Evolutionary conservation across 164 flowering plant species (phyloP).

Genomic region (Umbilicus rupestris): DNA sequence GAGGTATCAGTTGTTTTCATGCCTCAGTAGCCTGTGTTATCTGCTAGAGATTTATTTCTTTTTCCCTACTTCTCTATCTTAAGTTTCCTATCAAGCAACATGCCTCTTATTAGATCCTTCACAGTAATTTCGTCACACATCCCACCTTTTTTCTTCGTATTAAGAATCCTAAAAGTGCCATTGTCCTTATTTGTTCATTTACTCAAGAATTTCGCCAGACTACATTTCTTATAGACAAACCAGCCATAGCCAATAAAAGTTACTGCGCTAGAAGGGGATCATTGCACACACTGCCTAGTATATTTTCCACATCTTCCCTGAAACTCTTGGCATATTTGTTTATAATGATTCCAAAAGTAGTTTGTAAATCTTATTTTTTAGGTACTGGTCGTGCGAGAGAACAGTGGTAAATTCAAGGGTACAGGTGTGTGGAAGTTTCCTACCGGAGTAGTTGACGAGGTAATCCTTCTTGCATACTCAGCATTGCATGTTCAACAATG

Average conservation of each 20-base stretch:
- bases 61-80: not conserved
- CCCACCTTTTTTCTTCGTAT: not conserved
- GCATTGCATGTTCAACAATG: not conserved
- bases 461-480: slow-evolving; percentile 7
- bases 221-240: not conserved
- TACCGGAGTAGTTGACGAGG: slow-evolving; percentile 42
- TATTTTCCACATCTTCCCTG: not conserved
- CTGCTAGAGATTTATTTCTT: not conserved
- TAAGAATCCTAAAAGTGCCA: not conserved
- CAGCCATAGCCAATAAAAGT: not conserved
- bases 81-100: not conserved
- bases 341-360: not conserved
- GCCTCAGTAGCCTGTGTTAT: not conserved
- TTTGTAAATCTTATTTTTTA: slow-evolving; percentile 4
- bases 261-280: not conserved
- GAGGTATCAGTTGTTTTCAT: slow-evolving; percentile 23
- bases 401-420: slow-evolving; percentile 26
- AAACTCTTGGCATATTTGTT: not conserved
- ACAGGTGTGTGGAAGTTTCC: slow-evolving; percentile 43
- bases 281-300: not conserved
- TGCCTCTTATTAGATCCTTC: not conserved
- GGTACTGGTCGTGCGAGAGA: slow-evolving; percentile 42
- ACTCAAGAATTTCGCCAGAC: not conserved
- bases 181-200: not conserved
- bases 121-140: too few relatives aligned